Evolutionary conservation across 305 asterid species (phyloP).

Genomic region (Fraxinus nigra): DNA sequence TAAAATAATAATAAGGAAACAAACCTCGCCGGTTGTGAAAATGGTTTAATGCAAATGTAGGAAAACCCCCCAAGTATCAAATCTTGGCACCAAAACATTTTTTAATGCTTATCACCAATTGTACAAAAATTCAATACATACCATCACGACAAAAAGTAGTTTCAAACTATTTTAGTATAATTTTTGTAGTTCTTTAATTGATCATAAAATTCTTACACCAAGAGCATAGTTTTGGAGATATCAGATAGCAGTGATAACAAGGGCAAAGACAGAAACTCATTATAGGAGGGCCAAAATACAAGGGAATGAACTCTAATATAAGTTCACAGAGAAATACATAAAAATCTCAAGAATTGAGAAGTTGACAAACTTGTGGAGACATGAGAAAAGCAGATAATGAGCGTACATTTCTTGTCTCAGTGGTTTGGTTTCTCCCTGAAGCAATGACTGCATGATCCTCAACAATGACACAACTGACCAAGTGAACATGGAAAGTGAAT

Average conservation of each 20-base stretch:
- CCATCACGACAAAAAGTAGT: background rate
- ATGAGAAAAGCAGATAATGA: conserved; percentile 12
- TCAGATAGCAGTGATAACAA: background rate
- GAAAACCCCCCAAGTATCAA: background rate
- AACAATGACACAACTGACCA: conserved; percentile 57
- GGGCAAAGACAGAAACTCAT: background rate
- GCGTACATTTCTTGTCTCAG: conserved; percentile 67
- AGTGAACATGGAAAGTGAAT: conserved; percentile 18
- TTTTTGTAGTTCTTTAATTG: background rate
- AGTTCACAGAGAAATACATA: background rate
- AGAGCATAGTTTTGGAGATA: background rate
- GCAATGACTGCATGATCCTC: conserved; percentile 69
- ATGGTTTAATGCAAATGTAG: background rate
- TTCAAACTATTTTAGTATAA: background rate
- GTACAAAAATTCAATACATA: background rate
- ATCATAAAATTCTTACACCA: background rate
- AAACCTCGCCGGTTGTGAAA: background rate
- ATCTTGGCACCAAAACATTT: background rate
- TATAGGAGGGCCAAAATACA: background rate
- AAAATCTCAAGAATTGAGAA: background rate
- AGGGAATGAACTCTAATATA: background rate
- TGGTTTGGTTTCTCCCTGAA: conserved; percentile 72
- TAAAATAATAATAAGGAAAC: background rate
- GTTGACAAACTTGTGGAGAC: background rate
- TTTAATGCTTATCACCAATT: background rate